phyloP scores from a whole-genome alignment of 1,284 basidiomycete species.

The Pseudozyma tsukubaensis region DNA sequence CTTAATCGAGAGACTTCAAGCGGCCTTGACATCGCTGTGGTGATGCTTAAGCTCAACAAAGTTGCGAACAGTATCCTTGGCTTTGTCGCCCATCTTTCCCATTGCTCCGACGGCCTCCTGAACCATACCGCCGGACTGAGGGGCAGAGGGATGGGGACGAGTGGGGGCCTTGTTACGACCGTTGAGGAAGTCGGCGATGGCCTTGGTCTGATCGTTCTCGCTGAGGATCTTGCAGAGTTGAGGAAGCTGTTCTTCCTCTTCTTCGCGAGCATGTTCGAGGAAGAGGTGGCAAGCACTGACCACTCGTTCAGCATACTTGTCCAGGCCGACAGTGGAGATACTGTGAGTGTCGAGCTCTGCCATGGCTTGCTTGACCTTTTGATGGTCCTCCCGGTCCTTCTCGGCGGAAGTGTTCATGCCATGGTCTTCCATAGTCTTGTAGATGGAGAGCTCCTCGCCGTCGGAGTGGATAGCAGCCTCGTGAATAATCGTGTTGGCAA shows the following conservation, averaged over 20 bases:
- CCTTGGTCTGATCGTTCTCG: slow-evolving; percentile 46
- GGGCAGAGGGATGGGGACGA: slow-evolving; percentile 59
- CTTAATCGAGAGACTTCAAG: too few species aligned
- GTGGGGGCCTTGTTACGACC: slow-evolving; percentile 52
- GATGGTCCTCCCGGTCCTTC: slow-evolving; percentile 51
- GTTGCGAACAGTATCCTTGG: slow-evolving; percentile 18
- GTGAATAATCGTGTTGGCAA: slow-evolving; percentile 42
- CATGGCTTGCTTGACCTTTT: slow-evolving; percentile 53
- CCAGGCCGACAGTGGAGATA: slow-evolving; percentile 22
- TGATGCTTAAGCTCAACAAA: slow-evolving; percentile 41
- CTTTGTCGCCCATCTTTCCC: slow-evolving; percentile 28
- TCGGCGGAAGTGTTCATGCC: slow-evolving; percentile 26
- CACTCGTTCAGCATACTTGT: slow-evolving; percentile 39
- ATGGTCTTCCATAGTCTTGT: slow-evolving; percentile 49
- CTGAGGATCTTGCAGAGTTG: slow-evolving; percentile 29
- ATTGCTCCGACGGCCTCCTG: slow-evolving; percentile 49
- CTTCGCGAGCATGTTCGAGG: slow-evolving; percentile 54
- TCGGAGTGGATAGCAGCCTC: slow-evolving; percentile 40
- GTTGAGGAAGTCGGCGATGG: slow-evolving; percentile 48
- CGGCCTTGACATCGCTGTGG: slow-evolving; percentile 21
- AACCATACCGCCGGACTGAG: slow-evolving; percentile 53
- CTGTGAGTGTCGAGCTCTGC: slow-evolving; percentile 39
- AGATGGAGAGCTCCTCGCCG: slow-evolving; percentile 49
- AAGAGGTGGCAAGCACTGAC: slow-evolving; percentile 48
- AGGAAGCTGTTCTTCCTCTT: slow-evolving; percentile 42